These are phyloP conservation scores for Eutrema salsugineum DNA, from an alignment of 441 rosid genomes.

Conservation along the genomic window DNA sequence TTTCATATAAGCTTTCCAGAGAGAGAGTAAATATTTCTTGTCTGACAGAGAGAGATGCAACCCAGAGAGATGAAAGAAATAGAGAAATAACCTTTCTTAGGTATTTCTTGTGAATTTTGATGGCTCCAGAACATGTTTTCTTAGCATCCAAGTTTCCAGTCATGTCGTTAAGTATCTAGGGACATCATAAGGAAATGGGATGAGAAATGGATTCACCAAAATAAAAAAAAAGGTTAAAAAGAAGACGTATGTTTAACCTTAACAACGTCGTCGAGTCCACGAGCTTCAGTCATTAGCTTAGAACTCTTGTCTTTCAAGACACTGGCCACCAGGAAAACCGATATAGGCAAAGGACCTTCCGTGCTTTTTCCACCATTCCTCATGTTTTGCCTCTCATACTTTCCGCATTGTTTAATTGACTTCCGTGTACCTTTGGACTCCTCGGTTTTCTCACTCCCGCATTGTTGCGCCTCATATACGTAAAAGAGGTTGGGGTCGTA, in stretches of 20 bases:
- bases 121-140: slow-evolving; percentile 86
- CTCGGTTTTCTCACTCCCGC: slow-evolving; percentile 42
- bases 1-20: neutral
- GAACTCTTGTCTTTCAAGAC: slow-evolving; percentile 92
- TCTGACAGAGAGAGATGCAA: neutral
- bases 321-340: slow-evolving; percentile 92
- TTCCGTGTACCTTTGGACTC: slow-evolving; percentile 57
- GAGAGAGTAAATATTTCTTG: too few relatives aligned
- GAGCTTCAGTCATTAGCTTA: slow-evolving; percentile 73
- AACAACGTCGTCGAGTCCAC: slow-evolving; percentile 95
- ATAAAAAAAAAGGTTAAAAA: neutral
- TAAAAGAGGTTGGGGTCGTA: slow-evolving; percentile 76
- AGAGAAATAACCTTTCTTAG: slow-evolving; percentile 59
- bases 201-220: neutral
- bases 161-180: slow-evolving; percentile 83
- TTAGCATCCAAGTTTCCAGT: slow-evolving; percentile 90
- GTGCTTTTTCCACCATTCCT: slow-evolving; percentile 47
- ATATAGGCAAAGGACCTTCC: slow-evolving; percentile 85
- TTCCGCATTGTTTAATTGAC: slow-evolving; percentile 71
- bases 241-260: slow-evolving; percentile 46
- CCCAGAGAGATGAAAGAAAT: neutral
- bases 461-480: slow-evolving; percentile 58
- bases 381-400: slow-evolving; percentile 86
- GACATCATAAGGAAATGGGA: neutral
- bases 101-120: slow-evolving; percentile 92